phyloP scores from a whole-genome alignment of 2,329 filamentous ascomycete species.

The Septoria linicola region DNA sequence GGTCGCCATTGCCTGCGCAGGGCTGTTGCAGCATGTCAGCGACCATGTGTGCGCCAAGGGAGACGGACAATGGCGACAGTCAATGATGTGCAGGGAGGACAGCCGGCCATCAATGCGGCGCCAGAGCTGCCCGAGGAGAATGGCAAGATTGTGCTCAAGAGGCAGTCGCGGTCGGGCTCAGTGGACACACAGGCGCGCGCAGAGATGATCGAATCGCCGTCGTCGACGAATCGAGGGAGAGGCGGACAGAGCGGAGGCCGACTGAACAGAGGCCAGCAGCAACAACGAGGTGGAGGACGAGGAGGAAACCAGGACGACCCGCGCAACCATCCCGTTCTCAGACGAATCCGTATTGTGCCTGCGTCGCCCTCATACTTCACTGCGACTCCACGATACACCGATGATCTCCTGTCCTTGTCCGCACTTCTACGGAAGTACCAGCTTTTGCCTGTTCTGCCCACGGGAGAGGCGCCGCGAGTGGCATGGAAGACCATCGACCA shows the following conservation, averaged over 20 bases:
- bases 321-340: conserved; percentile 29
- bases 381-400: conserved; percentile 78
- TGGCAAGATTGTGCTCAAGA: conserved; percentile 15
- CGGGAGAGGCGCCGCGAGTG: conserved; percentile 67
- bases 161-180: conserved; percentile 10
- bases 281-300: conserved; percentile 11
- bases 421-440: conserved; percentile 69
- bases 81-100: conserved; percentile 19
- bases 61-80: conserved; percentile 33
- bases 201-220: conserved; percentile 21
- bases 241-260: conserved; percentile 6
- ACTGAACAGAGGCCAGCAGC: not conserved
- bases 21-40: conserved; percentile 31
- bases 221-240: conserved; percentile 1
- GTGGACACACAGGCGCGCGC: conserved; percentile 16
- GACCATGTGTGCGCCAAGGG: conserved; percentile 27
- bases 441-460: conserved; percentile 66
- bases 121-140: conserved; percentile 8
- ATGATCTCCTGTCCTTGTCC: conserved; percentile 73
- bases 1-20: conserved; percentile 34
- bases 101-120: conserved; percentile 32
- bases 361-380: conserved; percentile 94
- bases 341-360: conserved; percentile 68
- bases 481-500: conserved; percentile 79
- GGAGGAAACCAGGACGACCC: conserved; percentile 19